phyloP scores from a whole-genome alignment of 1,284 basidiomycete genomes.

The Chalciporus sp. region DNA sequence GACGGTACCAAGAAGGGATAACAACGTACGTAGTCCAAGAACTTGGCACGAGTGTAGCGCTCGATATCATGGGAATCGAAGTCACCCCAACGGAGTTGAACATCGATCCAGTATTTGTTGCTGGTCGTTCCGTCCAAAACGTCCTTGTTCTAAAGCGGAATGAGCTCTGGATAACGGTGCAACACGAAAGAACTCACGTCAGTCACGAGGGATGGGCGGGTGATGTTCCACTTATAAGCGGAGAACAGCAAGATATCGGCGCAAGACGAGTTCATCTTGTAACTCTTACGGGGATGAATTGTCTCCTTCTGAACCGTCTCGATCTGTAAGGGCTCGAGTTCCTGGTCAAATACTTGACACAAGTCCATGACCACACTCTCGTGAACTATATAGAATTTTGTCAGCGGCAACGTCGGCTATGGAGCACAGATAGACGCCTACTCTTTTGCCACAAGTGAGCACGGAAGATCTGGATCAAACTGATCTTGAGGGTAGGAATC shows the following conservation, averaged over 20 bases:
- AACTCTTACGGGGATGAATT: slow-evolving; percentile 98
- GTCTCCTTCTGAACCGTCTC: slow-evolving; percentile 99
- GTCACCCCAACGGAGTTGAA: slow-evolving; percentile 98
- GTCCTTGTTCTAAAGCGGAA: slow-evolving; percentile 74
- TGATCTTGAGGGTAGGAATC: slow-evolving; percentile 97
- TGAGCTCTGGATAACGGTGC: slow-evolving; percentile 3
- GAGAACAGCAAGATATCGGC: slow-evolving; percentile 98
- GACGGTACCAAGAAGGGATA: not conserved
- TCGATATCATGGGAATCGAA: slow-evolving; percentile 99
- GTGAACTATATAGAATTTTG: slow-evolving; percentile 52
- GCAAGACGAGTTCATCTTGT: slow-evolving; percentile 99
- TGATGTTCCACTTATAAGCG: slow-evolving; percentile 98
- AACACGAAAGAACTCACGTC: slow-evolving; percentile 59
- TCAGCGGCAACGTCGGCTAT: slow-evolving; percentile 12
- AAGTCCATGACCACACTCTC: slow-evolving; percentile 97
- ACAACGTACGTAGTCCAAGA: slow-evolving; percentile 84
- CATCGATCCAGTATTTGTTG: slow-evolving; percentile 99
- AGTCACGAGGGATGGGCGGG: slow-evolving; percentile 92
- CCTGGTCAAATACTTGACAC: slow-evolving; percentile 99
- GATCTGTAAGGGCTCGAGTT: slow-evolving; percentile 96
- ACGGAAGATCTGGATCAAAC: slow-evolving; percentile 99
- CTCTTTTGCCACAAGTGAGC: slow-evolving; percentile 99
- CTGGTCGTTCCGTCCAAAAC: slow-evolving; percentile 95
- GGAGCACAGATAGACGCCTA: slow-evolving; percentile 40
- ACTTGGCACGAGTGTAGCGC: slow-evolving; percentile 96